Conservation (phyloP, 768 basidiomycete genomes). For the Mycena floridula region DNA sequence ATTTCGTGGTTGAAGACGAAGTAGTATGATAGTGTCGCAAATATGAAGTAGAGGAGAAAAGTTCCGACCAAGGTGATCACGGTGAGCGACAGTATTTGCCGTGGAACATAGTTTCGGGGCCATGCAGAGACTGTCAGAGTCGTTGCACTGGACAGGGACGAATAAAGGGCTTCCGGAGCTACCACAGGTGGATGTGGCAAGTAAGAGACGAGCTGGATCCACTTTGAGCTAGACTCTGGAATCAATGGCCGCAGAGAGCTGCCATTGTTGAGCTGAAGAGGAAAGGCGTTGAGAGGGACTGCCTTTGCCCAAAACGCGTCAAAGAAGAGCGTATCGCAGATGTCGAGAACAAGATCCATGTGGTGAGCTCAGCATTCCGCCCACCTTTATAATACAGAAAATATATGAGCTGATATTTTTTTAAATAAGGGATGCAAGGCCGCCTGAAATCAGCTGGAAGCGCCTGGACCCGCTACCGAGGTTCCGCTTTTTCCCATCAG, state of each 20-base stretch:
- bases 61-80: constrained; percentile 77
- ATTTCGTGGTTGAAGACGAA: constrained; percentile 92
- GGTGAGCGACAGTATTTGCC: constrained; percentile 70
- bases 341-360: constrained; percentile 85
- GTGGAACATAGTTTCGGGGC: constrained; percentile 77
- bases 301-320: constrained; percentile 74
- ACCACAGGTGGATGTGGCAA: constrained; percentile 53
- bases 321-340: constrained; percentile 66
- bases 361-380: too few relatives aligned
- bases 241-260: constrained; percentile 26
- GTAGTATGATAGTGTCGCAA: constrained; percentile 78
- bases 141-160: constrained; percentile 14
- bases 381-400: too few relatives aligned
- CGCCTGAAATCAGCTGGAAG: too few relatives aligned
- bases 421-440: too few relatives aligned
- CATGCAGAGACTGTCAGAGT: constrained; percentile 70
- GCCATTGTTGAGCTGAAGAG: constrained; percentile 29
- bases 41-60: constrained; percentile 79
- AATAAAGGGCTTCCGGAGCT: constrained; percentile 21
- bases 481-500: too few relatives aligned
- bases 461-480: too few relatives aligned
- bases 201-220: constrained; percentile 47
- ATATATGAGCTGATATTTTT: too few relatives aligned
- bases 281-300: constrained; percentile 56
- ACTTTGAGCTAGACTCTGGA: constrained; percentile 29